Conservation (phyloP, 192 early-diverging fungal genomes). For the Coemansia sp. region DNA sequence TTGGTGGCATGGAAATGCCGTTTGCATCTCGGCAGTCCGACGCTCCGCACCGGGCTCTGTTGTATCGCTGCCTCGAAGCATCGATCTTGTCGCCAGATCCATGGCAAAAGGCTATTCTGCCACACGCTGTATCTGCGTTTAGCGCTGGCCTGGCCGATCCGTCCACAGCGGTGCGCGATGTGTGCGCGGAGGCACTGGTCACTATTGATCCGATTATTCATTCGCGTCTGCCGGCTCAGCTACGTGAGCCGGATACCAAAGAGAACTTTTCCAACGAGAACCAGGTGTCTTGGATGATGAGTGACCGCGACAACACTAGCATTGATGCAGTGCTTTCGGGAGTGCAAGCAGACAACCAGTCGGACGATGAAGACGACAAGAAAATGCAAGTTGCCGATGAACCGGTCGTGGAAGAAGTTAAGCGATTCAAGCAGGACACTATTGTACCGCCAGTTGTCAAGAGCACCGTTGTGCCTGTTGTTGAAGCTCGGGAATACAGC, state of each 20-base stretch:
- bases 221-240: slow-evolving; percentile 43
- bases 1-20: slow-evolving; percentile 23
- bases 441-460: not conserved
- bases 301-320: slow-evolving; percentile 6
- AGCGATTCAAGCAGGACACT: slow-evolving; percentile 22
- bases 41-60: slow-evolving; percentile 13
- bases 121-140: slow-evolving; percentile 37
- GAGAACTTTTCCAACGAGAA: slow-evolving; percentile 15
- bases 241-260: slow-evolving; percentile 38
- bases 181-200: slow-evolving; percentile 18
- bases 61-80: slow-evolving; percentile 38
- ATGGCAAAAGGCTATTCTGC: slow-evolving; percentile 46
- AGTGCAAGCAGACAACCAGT: slow-evolving; percentile 2
- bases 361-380: not conserved
- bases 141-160: slow-evolving; percentile 25
- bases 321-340: slow-evolving; percentile 20
- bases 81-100: slow-evolving; percentile 48
- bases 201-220: slow-evolving; percentile 43
- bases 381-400: not conserved
- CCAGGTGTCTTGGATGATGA: slow-evolving; percentile 14
- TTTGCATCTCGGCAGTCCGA: slow-evolving; percentile 30
- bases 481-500: not conserved
- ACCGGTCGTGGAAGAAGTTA: not conserved
- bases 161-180: slow-evolving; percentile 19
- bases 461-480: not conserved